A percentile compares a stretch with the other conserved stretches of the same genome.
Conservation (phyloP, 768 basidiomycete genomes). For the Rhodosporidiobolus sp. region DNA sequence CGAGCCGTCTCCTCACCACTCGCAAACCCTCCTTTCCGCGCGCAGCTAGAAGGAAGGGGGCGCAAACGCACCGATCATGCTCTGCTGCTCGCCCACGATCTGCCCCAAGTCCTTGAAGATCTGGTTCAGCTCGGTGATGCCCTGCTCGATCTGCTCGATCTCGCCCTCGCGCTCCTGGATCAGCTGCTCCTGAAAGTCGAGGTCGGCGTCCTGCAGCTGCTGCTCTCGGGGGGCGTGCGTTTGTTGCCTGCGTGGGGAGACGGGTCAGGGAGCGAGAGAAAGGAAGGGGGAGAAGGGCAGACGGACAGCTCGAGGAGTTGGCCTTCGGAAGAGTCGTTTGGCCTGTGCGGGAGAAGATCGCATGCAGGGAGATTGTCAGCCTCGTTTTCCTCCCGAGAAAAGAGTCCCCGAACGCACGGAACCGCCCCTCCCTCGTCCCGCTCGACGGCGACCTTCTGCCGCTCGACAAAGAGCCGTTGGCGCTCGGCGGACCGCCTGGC, state of each 20-base stretch:
- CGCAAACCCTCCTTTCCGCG: too few relatives aligned
- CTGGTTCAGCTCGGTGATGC: conserved; percentile 91
- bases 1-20: too few relatives aligned
- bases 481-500: conserved; percentile 85
- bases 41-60: background rate
- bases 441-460: conserved; percentile 77
- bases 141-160: conserved; percentile 92
- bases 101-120: conserved; percentile 96
- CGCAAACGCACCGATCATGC: conserved; percentile 73
- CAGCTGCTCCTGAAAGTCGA: conserved; percentile 91
- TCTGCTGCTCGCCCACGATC: conserved; percentile 87
- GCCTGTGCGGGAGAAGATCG: background rate
- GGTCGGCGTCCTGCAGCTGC: conserved; percentile 54
- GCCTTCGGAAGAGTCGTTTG: background rate
- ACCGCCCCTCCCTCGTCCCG: background rate
- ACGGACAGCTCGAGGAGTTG: conserved; percentile 42
- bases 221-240: conserved; percentile 22
- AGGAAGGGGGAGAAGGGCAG: background rate
- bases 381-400: background rate
- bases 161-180: conserved; percentile 91
- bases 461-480: conserved; percentile 83
- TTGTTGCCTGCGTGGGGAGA: conserved; percentile 12
- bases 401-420: too few relatives aligned
- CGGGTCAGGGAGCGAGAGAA: conserved; percentile 41
- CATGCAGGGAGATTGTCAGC: background rate